Evolutionary conservation across 2,329 filamentous ascomycete genomes (phyloP).

Genomic region (Clonostachys byssicola): DNA sequence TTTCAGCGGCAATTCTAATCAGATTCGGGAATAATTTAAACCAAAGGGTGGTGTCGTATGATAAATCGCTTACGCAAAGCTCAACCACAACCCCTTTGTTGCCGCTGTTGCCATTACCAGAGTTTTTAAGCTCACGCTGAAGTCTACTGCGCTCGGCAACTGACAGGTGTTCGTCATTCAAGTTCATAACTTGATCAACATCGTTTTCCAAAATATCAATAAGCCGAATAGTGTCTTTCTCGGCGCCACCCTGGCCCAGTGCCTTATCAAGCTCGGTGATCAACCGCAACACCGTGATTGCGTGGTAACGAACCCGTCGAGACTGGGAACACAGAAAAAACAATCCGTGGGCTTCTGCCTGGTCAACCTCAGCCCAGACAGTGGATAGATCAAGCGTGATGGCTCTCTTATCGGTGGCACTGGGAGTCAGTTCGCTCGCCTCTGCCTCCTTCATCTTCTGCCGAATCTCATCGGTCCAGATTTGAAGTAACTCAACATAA

Average conservation of each 20-base stretch:
- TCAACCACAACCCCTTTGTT: conserved; percentile 85
- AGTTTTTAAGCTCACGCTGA: conserved; percentile 83
- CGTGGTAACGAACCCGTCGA: conserved; percentile 80
- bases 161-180: conserved; percentile 87
- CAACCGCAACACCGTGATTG: conserved; percentile 85
- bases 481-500: conserved; percentile 89
- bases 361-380: conserved; percentile 90
- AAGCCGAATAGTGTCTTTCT: conserved; percentile 66
- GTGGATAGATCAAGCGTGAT: conserved; percentile 81
- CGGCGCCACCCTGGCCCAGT: conserved; percentile 55
- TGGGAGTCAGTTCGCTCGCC: conserved; percentile 59
- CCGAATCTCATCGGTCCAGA: conserved; percentile 97
- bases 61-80: conserved; percentile 90
- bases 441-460: conserved; percentile 75
- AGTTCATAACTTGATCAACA: conserved; percentile 81
- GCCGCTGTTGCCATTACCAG: conserved; percentile 69
- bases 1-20: conserved; percentile 83
- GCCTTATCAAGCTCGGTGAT: conserved; percentile 93
- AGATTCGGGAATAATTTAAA: conserved; percentile 97
- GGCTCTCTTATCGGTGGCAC: conserved; percentile 62
- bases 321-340: conserved; percentile 98
- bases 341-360: conserved; percentile 91
- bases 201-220: conserved; percentile 92
- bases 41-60: conserved; percentile 93
- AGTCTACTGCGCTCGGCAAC: conserved; percentile 89